phyloP scores from a whole-genome alignment of 2,329 filamentous ascomycete species.

The Trichoderma atroviride region DNA sequence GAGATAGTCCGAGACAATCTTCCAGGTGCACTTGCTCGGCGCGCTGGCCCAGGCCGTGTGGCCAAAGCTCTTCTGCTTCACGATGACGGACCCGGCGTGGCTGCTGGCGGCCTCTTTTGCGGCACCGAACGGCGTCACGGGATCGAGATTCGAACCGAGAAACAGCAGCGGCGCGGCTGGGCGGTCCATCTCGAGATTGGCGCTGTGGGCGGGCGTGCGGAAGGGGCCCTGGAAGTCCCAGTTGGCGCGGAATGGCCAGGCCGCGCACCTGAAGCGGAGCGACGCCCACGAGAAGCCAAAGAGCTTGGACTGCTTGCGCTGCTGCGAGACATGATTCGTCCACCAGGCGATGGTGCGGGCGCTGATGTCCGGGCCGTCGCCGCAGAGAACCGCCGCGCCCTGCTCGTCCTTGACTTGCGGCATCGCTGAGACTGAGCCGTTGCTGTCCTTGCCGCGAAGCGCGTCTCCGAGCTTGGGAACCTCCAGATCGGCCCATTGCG shows the following conservation, averaged over 20 bases:
- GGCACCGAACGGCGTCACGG: constrained; percentile 46
- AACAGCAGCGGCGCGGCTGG: constrained; percentile 49
- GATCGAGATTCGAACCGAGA: constrained; percentile 46
- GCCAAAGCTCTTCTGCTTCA: constrained; percentile 32
- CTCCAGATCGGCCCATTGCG: not conserved
- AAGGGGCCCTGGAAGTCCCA: constrained; percentile 44
- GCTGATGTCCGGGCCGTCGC: constrained; percentile 37
- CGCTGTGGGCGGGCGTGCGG: constrained; percentile 30
- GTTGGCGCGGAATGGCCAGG: constrained; percentile 41
- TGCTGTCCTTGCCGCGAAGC: constrained; percentile 29
- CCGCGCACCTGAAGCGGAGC: constrained; percentile 43
- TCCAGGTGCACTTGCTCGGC: constrained; percentile 30
- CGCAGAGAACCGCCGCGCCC: constrained; percentile 35
- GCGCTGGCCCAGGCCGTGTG: constrained; percentile 27
- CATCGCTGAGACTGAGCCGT: constrained; percentile 7
- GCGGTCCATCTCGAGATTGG: constrained; percentile 31
- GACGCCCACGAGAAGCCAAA: constrained; percentile 39
- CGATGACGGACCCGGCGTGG: constrained; percentile 32
- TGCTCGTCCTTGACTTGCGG: not conserved
- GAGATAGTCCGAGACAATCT: constrained; percentile 31
- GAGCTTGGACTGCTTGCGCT: constrained; percentile 35
- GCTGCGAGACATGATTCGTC: constrained; percentile 33
- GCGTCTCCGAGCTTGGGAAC: constrained; percentile 29
- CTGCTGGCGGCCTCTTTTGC: constrained; percentile 27
- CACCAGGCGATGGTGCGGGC: constrained; percentile 32